These are phyloP conservation scores for Fusarium sp. DNA, from an alignment of 2,329 filamentous ascomycete species.

Conservation along the genomic window DNA sequence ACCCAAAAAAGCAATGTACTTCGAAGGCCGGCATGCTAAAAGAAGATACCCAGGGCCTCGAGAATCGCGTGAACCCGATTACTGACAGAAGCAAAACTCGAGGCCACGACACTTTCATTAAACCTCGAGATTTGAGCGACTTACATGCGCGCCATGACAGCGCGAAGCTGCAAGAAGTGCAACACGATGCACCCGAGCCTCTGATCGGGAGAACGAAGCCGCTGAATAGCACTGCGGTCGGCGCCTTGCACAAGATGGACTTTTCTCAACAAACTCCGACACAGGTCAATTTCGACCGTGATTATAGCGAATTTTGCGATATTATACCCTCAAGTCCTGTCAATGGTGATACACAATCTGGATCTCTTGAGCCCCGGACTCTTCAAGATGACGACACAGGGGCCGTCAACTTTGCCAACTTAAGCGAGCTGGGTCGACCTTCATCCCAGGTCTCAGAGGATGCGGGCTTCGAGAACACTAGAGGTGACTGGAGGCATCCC, in stretches of 20 bases:
- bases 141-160: constrained; percentile 40
- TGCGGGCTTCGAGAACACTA: constrained; percentile 54
- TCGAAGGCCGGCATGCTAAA: constrained; percentile 22
- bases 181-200: constrained; percentile 36
- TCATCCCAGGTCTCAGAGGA: constrained; percentile 59
- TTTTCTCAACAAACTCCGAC: constrained; percentile 66
- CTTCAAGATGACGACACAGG: constrained; percentile 63
- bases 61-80: constrained; percentile 30
- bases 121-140: constrained; percentile 8
- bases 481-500: constrained; percentile 54
- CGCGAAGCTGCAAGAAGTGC: constrained; percentile 31
- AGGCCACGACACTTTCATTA: constrained; percentile 6
- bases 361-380: constrained; percentile 51
- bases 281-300: constrained; percentile 67
- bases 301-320: constrained; percentile 62
- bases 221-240: constrained; percentile 32
- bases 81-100: constrained; percentile 10
- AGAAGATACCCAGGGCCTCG: constrained; percentile 19
- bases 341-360: constrained; percentile 44
- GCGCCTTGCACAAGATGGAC: constrained; percentile 54
- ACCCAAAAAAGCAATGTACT: constrained; percentile 45
- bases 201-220: constrained; percentile 35
- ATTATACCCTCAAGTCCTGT: constrained; percentile 47
- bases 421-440: constrained; percentile 52
- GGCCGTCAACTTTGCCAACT: constrained; percentile 59